Base-by-base conservation (phyloP, 768 basidiomycete genomes). In the Mycena crocata region DNA sequence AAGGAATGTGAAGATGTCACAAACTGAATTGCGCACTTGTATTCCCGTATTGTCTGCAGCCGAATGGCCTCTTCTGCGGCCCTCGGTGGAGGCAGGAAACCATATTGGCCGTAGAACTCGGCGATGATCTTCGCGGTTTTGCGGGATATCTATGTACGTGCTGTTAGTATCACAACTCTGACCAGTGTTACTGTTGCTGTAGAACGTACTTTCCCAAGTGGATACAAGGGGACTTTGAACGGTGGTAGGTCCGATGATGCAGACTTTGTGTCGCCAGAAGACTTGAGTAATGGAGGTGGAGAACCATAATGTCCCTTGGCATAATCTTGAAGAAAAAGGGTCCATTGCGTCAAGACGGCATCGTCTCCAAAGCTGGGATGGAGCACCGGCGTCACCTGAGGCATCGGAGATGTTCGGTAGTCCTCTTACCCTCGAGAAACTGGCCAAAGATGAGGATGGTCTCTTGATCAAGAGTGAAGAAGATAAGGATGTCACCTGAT, bases 1-100 rank as follows among this genome's bases (percentile, higher is more conserved):
- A n/a, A 30, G n/a, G n/a, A n/a, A n/a, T 2, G 35, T 21, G 37
- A 21, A 19, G 5, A 37, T 39, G n/a, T 3, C 10, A 45, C 1
- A 12, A 30, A 32, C 5, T 5, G 14, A 24, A 23, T 15, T 12
- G 40, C 65, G n/a, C 30, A 66, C 65, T 66, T 66, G 60, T 62
- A 67, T 32, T 67, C 66, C n/a, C 48, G 45, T 10, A 67, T 62
- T 3, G 54, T 49, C 37, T 49, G 34, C 30, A 32, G 34, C 12
- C 65, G 58, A 14, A 48, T 17, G 5, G 31, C 19, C 37, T 67
- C 66, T 39, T 67, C 60, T 21, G 62, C 66, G 19, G 66, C 60
- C 2, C 60, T 55, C 24, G 67, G 67, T 15, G 67, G 62, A 9
- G 67, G 67, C 19, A 68, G 30, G 23, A 64, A 68, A 10, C 51